phyloP scores from a whole-genome alignment of 495 filamentous ascomycete genomes.

The Apodospora peruviana region DNA sequence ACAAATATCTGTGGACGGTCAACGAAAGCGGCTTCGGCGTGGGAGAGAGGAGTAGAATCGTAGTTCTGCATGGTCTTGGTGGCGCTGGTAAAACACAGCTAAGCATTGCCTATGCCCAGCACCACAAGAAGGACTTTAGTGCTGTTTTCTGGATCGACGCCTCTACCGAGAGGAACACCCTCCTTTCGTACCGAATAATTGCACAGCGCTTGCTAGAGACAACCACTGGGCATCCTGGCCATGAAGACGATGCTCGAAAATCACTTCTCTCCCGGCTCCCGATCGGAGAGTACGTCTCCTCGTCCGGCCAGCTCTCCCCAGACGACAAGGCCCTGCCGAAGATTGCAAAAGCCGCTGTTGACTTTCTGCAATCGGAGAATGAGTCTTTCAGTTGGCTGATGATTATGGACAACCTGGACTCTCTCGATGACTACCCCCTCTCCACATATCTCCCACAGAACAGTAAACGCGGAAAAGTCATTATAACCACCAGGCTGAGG shows the following conservation, averaged over 20 bases:
- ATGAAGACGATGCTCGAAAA: background rate
- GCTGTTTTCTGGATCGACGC: background rate
- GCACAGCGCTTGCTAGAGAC: background rate
- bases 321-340: background rate
- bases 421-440: background rate
- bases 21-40: background rate
- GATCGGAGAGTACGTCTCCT: background rate
- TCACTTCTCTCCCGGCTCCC: background rate
- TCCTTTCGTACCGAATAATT: background rate
- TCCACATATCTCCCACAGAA: background rate
- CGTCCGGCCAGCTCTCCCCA: background rate
- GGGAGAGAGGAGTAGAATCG: background rate
- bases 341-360: background rate
- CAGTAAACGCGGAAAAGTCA: background rate
- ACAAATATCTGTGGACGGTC: background rate
- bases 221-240: background rate
- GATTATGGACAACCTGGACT: background rate
- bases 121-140: background rate
- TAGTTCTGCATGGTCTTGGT: background rate
- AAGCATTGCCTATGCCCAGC: constrained; percentile 1
- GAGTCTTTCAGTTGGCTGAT: background rate
- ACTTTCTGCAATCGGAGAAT: background rate
- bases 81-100: background rate
- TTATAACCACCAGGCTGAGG: background rate
- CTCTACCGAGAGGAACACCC: background rate